Percentiles rank a stretch among this genome's conserved stretches.
Conservation (phyloP, 1,284 basidiomycete species). For the Meira miltonrushii region DNA sequence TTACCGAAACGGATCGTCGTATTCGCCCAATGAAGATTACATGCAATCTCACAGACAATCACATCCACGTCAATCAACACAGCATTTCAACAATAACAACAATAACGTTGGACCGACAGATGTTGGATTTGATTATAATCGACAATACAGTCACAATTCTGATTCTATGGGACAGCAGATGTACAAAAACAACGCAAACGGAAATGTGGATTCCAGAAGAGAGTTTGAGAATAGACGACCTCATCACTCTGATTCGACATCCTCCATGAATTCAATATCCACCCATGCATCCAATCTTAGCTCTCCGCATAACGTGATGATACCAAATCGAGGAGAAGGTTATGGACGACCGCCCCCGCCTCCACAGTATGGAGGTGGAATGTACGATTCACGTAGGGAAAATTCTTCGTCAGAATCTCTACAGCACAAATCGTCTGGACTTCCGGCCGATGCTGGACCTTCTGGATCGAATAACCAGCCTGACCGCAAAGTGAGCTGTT, state of each 20-base stretch:
- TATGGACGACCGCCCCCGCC: background rate
- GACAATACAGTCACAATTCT: background rate
- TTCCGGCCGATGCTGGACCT: background rate
- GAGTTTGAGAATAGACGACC: background rate
- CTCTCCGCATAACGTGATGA: background rate
- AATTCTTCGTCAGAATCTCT: too few species aligned
- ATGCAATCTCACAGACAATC: too few species aligned
- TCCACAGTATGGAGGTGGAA: background rate
- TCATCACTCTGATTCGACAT: background rate
- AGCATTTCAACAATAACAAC: background rate
- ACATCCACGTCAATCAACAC: background rate
- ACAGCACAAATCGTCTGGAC: too few species aligned
- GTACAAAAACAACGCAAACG: background rate
- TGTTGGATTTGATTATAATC: background rate
- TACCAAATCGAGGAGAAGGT: background rate
- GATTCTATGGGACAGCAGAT: background rate
- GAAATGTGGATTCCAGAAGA: background rate
- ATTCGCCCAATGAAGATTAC: background rate
- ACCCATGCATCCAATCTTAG: background rate
- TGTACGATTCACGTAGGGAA: background rate
- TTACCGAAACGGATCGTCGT: too few species aligned
- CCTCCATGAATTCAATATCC: background rate
- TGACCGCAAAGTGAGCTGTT: slow-evolving; percentile 9
- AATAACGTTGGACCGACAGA: background rate
- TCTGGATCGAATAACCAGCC: background rate